Evolutionary conservation across 2,329 filamentous ascomycete species (phyloP), one percentile per base, ranked within the genome.

Genomic region (Neopestalotiopsis clavispora): DNA sequence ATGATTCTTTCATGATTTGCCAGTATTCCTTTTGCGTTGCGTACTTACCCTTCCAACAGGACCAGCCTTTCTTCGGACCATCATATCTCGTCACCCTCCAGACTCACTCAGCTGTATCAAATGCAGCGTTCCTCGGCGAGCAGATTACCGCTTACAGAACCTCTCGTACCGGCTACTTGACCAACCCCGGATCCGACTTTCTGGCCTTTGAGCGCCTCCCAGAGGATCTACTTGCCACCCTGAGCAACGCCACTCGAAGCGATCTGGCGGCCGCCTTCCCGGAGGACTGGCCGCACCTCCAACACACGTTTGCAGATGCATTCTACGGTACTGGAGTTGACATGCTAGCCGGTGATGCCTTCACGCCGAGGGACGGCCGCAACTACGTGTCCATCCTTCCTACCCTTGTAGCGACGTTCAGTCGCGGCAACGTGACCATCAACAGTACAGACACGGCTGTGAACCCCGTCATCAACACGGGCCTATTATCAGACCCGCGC

Each of bases 371-470:
- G 2, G 77, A 78, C 52, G 77, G 74, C n/a, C 68, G 69, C 49
- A 72, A 78, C 34, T 79, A 79, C 65, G 77, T 73, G 1, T 74
- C 76, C 1, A 68, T 82, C 1, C 62, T 75, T 1, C 74, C 69
- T 1, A 79, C 78, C 0, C 73, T 86, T 0, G 76, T 82, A 1
- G 78, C 83, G 0, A 73, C 78, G 1, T 70, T 74, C n/a, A 78
- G 76, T 57, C 85, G 87, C 49, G 90, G 90, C 67, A 84, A 84
- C 69, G 83, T 92, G 71, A 91, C 89, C 78, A 86, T 92, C 71
- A 89, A 87, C 67, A 90, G 87, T 34, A 76, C 85, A 4, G 71
- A 78, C 67, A 77, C 72, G 60, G 49, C 58, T 1, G 74, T 74
- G 6, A 67, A 69, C 1, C 78, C 79, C 3, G 17, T 77, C 59